Evolutionary conservation across 768 basidiomycete species (phyloP).

Genomic region (Leccinum broughii): DNA sequence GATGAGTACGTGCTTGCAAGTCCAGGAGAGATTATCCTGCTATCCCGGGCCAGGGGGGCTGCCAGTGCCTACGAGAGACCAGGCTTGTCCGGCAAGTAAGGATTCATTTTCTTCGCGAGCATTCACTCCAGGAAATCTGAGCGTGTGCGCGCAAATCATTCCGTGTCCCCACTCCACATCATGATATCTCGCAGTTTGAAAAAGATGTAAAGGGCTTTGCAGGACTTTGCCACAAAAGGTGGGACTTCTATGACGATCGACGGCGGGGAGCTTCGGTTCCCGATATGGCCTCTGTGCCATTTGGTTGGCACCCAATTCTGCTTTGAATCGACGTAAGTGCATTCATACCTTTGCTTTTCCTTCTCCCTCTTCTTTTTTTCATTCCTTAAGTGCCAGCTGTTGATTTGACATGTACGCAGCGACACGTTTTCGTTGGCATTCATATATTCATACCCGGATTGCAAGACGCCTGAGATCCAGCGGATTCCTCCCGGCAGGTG

Average conservation of each 20-base stretch:
- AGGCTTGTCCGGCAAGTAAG: background rate
- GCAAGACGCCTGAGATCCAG: conserved; percentile 3
- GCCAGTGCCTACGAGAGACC: background rate
- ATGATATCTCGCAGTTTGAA: conserved; percentile 15
- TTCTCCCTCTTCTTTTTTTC: background rate
- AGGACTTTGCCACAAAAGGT: conserved; percentile 15
- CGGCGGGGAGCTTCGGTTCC: conserved; percentile 27
- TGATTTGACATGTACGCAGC: conserved; percentile 25
- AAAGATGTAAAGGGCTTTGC: conserved; percentile 23
- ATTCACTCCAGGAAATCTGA: background rate
- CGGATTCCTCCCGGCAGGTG: conserved; percentile 1
- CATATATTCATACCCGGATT: conserved; percentile 1
- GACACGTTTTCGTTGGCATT: conserved; percentile 20
- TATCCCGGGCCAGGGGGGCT: background rate
- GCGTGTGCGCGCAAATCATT: conserved; percentile 6
- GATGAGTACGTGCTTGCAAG: background rate
- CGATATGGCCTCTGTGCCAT: conserved; percentile 18
- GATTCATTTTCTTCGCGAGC: background rate
- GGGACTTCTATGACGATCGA: conserved; percentile 29
- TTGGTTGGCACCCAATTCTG: conserved; percentile 6
- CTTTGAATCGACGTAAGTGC: conserved; percentile 16
- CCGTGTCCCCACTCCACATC: background rate
- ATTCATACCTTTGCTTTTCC: background rate
- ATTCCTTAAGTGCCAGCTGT: conserved; percentile 5
- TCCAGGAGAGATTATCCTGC: background rate